Conservation (phyloP, 768 basidiomycete species). For the Boletus pseudo-olivaceus region DNA sequence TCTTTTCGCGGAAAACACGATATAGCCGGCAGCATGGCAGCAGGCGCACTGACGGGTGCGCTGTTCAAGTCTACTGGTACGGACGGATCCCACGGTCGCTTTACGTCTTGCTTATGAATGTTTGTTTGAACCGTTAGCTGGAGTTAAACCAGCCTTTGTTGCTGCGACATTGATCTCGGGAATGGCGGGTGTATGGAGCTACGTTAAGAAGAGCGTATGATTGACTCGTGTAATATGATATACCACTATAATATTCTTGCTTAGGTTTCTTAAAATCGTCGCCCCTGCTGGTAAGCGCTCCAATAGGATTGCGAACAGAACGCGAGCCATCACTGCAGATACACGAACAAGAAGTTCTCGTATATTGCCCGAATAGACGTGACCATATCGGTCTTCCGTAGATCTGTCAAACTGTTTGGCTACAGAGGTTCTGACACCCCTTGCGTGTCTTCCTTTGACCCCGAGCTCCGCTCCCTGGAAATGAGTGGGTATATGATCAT, state of each 20-base stretch:
- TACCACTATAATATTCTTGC: slow-evolving; percentile 46
- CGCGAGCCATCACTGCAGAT: slow-evolving; percentile 17
- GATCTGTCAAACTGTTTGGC: slow-evolving; percentile 35
- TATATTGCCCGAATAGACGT: slow-evolving; percentile 30
- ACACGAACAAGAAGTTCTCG: slow-evolving; percentile 27
- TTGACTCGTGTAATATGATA: slow-evolving; percentile 39
- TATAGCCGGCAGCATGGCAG: slow-evolving; percentile 84
- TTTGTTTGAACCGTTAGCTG: slow-evolving; percentile 61
- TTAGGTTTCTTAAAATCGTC: slow-evolving; percentile 28
- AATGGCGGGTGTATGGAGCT: slow-evolving; percentile 91
- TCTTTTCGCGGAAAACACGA: slow-evolving; percentile 88
- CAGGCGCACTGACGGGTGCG: slow-evolving; percentile 86
- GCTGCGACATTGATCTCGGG: slow-evolving; percentile 88
- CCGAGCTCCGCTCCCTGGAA: slow-evolving; percentile 40
- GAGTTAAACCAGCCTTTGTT: slow-evolving; percentile 83
- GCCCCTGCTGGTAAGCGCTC: slow-evolving; percentile 24
- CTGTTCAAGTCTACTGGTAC: slow-evolving; percentile 93
- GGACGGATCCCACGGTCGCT: slow-evolving; percentile 34
- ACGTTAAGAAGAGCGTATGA: slow-evolving; percentile 87
- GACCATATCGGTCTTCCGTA: slow-evolving; percentile 33
- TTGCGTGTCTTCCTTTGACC: slow-evolving; percentile 37
- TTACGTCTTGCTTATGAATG: slow-evolving; percentile 36
- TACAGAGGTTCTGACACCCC: slow-evolving; percentile 35
- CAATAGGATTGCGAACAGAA: slow-evolving; percentile 23
- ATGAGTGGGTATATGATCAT: slow-evolving; percentile 37